phyloP scores from a whole-genome alignment of 306 rosid species.

The Cicer arietinum region DNA sequence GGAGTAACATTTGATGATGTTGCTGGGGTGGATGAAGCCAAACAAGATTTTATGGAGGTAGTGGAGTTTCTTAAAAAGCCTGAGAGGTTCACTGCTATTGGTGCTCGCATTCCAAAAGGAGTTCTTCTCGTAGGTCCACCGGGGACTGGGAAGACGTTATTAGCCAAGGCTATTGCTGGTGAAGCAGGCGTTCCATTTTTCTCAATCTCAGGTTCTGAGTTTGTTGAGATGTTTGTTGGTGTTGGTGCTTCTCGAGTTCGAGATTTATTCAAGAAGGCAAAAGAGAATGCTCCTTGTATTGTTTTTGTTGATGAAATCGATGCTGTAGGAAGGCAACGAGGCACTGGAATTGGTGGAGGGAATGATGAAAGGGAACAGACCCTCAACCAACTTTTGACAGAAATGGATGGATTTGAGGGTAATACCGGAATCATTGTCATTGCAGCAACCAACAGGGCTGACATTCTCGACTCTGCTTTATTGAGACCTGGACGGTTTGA shows the following conservation, averaged over 20 bases:
- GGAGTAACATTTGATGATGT: conserved; percentile 99
- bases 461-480: conserved; percentile 94
- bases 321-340: conserved; percentile 98
- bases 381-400: conserved; percentile 97
- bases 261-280: conserved; percentile 97
- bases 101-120: conserved; percentile 99
- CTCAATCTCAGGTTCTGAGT: conserved; percentile 98
- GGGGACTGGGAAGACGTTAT: conserved; percentile 94
- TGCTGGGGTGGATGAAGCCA: conserved; percentile 99
- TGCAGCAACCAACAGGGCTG: conserved; percentile 99
- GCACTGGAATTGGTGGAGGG: conserved; percentile 98
- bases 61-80: conserved; percentile 97
- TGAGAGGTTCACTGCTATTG: conserved; percentile 95
- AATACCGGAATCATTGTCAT: conserved; percentile 92
- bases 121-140: conserved; percentile 99
- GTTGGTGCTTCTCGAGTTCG: conserved; percentile 98
- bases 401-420: conserved; percentile 99
- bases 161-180: conserved; percentile 98
- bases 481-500: conserved; percentile 96
- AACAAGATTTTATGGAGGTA: conserved; percentile 98
- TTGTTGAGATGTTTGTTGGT: conserved; percentile 99
- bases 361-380: conserved; percentile 99
- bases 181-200: conserved; percentile 99
- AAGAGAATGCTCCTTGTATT: conserved; percentile 99
- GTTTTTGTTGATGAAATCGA: conserved; percentile 99